A percentile compares a stretch with the other conserved stretches of the same genome.
phyloP scores from a whole-genome alignment of 352 stramenopile species.

The Pythium insidiosum region DNA sequence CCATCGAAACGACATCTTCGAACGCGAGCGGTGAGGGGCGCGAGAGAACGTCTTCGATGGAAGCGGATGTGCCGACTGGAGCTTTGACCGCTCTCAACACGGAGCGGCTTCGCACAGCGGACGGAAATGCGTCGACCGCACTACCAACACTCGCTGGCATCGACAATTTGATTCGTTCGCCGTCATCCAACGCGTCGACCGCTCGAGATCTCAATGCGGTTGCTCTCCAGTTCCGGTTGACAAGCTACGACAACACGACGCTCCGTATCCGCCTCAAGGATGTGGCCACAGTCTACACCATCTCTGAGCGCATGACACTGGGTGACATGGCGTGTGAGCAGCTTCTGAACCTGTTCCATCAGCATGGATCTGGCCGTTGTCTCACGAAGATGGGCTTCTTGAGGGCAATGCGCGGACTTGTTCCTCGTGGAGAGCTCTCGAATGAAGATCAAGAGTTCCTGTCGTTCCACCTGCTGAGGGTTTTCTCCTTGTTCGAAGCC shows the following conservation, averaged over 20 bases:
- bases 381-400: conserved; percentile 73
- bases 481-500: conserved; percentile 79
- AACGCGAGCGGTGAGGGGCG: conserved; percentile 39
- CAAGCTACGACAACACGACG: conserved; percentile 72
- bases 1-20: conserved; percentile 58
- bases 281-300: conserved; percentile 82
- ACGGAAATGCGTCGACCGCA: conserved; percentile 16
- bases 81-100: conserved; percentile 29
- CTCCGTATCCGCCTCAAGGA: conserved; percentile 80
- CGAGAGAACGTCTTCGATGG: conserved; percentile 28
- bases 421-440: conserved; percentile 55
- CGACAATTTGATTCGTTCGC: conserved; percentile 48
- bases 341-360: conserved; percentile 62
- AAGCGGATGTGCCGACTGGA: conserved; percentile 28
- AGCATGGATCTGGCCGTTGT: conserved; percentile 50
- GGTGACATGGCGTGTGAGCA: conserved; percentile 54
- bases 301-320: conserved; percentile 80
- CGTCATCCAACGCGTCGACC: conserved; percentile 27
- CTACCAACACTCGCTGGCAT: conserved; percentile 59
- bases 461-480: conserved; percentile 76
- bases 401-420: conserved; percentile 66
- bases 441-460: conserved; percentile 86
- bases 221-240: conserved; percentile 83
- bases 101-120: conserved; percentile 23
- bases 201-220: conserved; percentile 59